phyloP scores from a whole-genome alignment of 768 basidiomycete genomes.

The Macrolepiota dolichaula region DNA sequence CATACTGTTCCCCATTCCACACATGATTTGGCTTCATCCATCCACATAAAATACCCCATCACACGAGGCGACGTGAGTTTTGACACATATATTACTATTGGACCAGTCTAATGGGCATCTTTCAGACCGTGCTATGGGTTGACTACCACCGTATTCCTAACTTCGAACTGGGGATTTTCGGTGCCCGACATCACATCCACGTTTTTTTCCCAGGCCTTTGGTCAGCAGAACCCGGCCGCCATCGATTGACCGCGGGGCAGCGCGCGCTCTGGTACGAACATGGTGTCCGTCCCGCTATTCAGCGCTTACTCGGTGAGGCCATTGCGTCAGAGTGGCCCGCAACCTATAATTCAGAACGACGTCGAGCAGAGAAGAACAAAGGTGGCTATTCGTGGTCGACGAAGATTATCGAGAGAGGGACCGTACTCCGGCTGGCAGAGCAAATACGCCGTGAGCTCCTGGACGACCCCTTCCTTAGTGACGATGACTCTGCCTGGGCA shows the following conservation, averaged over 20 bases:
- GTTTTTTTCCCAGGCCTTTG: slow-evolving; percentile 26
- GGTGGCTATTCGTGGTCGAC: slow-evolving; percentile 17
- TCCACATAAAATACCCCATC: neutral
- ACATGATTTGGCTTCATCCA: no score
- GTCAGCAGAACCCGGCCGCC: slow-evolving; percentile 16
- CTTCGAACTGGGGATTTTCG: neutral
- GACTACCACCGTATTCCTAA: neutral
- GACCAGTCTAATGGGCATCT: neutral
- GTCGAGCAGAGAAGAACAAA: slow-evolving; percentile 14
- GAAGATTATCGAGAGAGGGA: slow-evolving; percentile 14
- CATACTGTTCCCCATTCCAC: neutral
- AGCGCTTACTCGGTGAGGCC: neutral
- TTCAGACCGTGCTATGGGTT: no score
- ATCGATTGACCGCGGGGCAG: slow-evolving; percentile 11
- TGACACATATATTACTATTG: neutral
- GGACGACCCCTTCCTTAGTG: neutral
- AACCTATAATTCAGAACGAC: slow-evolving; percentile 17
- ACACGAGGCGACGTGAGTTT: no score
- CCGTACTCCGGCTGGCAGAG: no score
- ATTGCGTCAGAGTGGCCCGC: no score
- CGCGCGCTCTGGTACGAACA: no score
- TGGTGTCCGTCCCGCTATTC: slow-evolving; percentile 22
- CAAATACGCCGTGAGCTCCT: no score
- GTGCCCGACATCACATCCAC: neutral
- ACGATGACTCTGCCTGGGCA: slow-evolving; percentile 4